Evolutionary conservation across 208 protist genomes (phyloP), one percentile per base, ranked within the genome.

Genomic region (Leptomonas seymouri): DNA sequence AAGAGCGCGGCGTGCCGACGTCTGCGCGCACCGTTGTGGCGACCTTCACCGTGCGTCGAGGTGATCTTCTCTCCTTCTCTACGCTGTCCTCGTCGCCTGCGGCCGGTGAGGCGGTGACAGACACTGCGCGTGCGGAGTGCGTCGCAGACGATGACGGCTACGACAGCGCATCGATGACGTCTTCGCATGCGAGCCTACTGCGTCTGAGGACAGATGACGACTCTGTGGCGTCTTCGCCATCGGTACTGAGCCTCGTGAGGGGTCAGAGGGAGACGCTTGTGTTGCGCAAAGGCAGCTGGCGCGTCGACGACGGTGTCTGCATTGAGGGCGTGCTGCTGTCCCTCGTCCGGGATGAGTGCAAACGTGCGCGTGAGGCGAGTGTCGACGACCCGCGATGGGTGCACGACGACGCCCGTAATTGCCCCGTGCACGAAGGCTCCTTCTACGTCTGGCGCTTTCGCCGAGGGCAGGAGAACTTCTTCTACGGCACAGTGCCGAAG

Each of bases 401-500:
- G 14, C 60, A 74, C 46, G 62, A 84, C 65, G 50, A 63, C 31
- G 64, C 49, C 31, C 66, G 30, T 6, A 64, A 79, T 21, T 73
- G 74, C 42, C 76, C 45, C 23, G 63, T 86, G 6, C 79, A 76
- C 53, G 77, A 88, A 44, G 81, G 76, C 25, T 78, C 61, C 59
- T 91, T 91, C 64, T 88, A 84, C 59, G 74, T 92, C 42, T 92
- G 86, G 84, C 62, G 65, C 36, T 92, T 92, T 71, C 71, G 67
- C 21, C 80, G 77, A 8, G 78, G 78, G 12, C 58, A 57, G 9
- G 72, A 81, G 64, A 63, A 67, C 34, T 92, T 87, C 61, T 86
- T 75, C 54, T 92, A 92, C 74, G 86, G 84, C 34, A 92, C 86
- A 18, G 78, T 89, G 48, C 86, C 86, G 27, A 89, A 87, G 57